Base-by-base conservation (phyloP, 805 yeast species). In the Wickerhamiella qilinensis region DNA sequence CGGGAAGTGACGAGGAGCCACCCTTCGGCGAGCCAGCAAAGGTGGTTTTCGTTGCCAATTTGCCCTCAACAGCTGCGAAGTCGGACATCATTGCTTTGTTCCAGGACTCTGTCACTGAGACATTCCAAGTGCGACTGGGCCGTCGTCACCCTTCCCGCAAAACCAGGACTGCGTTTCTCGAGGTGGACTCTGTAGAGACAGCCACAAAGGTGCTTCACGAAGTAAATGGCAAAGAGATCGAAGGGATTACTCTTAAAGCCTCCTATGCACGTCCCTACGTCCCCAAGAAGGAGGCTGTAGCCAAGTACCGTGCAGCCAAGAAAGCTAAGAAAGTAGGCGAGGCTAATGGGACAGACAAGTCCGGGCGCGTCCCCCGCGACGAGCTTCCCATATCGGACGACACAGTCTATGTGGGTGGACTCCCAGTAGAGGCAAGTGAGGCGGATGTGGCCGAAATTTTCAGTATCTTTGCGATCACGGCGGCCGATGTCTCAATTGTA, bases 361-460 rank as follows among this genome's bases (percentile, higher is more conserved):
- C 21, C 3, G 36, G 20, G 28, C 37, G 41, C 17, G 22, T 30
- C 9, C 43, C 42, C 19, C 45, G 41, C 39, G 38, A 14, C 38
- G 29, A 44, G 28, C 56, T 60, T 21, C 55, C 67, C 37, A 58
- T 56, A 15, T 73, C 83, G 2, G 58, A 57, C 32, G 70, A 67
- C 39, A 75, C 84, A 2, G 64, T 76, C 25, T 77, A 74, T 55
- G 65, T 77, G 43, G 68, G 75, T 35, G 75, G 74, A 49, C 60
- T 77, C 49, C 75, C 72, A 46, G 66, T 65, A 46, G 63, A 61
- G 40, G 69, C 67, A 20, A 66, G 67, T 31, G 60, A 56, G 24
- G 67, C 65, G 31, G 64, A 65, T 35, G 60, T 77, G 51, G 57
- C 49, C 42, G 63, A 57, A 43, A 58, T 67, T 41, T 66, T 72